phyloP scores from a whole-genome alignment of 2,329 filamentous ascomycete genomes.

The Aspergillus clavatus region DNA sequence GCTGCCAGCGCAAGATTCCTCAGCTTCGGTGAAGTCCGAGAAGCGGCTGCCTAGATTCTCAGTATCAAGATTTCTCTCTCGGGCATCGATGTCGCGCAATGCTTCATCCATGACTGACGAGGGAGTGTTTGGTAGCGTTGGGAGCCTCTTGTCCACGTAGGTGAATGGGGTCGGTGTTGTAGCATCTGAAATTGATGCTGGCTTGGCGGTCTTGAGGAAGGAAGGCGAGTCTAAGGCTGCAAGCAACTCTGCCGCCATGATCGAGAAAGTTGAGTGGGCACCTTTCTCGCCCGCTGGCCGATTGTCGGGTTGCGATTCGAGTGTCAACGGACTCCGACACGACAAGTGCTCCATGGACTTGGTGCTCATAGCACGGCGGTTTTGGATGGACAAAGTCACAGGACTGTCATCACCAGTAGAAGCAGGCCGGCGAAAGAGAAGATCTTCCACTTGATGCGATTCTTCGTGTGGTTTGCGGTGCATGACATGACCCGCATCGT shows the following conservation, averaged over 20 bases:
- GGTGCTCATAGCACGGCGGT: constrained; percentile 34
- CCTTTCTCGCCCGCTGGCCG: constrained; percentile 8
- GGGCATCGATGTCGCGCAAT: constrained; percentile 31
- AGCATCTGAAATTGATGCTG: constrained; percentile 12
- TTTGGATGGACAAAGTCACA: constrained; percentile 30
- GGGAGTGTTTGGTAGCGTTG: constrained; percentile 44
- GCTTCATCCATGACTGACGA: constrained; percentile 43
- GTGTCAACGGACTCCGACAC: constrained; percentile 24
- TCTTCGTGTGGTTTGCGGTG: not conserved
- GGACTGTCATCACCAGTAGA: constrained; percentile 7
- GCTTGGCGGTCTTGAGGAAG: constrained; percentile 15
- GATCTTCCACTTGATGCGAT: constrained; percentile 2
- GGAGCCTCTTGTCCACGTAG: constrained; percentile 38
- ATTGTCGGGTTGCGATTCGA: constrained; percentile 20
- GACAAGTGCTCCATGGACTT: constrained; percentile 22
- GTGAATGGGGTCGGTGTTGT: constrained; percentile 25
- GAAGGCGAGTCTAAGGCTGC: constrained; percentile 21
- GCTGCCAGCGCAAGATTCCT: constrained; percentile 24
- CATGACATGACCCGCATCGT: not conserved
- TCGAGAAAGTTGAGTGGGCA: constrained; percentile 9
- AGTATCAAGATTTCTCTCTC: constrained; percentile 28
- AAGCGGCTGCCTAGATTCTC: constrained; percentile 39
- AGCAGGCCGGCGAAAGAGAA: constrained; percentile 17
- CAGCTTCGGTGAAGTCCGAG: constrained; percentile 37
- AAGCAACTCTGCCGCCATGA: constrained; percentile 5